phyloP scores from a whole-genome alignment of 768 basidiomycete species.

The Favolaschia claudopus region DNA sequence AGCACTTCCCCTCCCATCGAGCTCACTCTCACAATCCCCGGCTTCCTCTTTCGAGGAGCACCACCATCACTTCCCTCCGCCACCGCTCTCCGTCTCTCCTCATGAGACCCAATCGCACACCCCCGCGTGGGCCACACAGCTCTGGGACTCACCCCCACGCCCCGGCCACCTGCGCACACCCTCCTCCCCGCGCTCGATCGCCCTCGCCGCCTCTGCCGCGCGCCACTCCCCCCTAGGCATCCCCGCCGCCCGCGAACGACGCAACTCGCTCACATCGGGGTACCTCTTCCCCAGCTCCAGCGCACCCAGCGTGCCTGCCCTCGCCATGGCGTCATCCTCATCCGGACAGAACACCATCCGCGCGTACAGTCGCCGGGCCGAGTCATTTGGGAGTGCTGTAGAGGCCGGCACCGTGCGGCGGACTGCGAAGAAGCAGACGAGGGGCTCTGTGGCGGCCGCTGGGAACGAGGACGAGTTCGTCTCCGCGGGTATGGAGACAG shows the following conservation, averaged over 20 bases:
- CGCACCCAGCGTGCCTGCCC: slow-evolving; percentile 65
- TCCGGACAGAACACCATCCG: slow-evolving; percentile 59
- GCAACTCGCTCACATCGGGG: slow-evolving; percentile 55
- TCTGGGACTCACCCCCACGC: slow-evolving; percentile 66
- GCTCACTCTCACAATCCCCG: slow-evolving; percentile 66
- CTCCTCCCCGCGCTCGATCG: slow-evolving; percentile 50
- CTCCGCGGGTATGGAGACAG: too few relatives aligned
- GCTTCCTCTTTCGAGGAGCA: slow-evolving; percentile 56
- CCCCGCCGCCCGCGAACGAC: slow-evolving; percentile 50
- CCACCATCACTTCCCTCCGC: slow-evolving; percentile 43
- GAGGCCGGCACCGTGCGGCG: slow-evolving; percentile 81
- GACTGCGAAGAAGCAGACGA: slow-evolving; percentile 61
- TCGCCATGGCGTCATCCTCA: too few relatives aligned
- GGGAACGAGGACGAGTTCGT: too few relatives aligned
- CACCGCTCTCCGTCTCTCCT: slow-evolving; percentile 66
- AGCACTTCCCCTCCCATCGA: slow-evolving; percentile 63
- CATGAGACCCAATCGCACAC: slow-evolving; percentile 64
- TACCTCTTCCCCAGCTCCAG: slow-evolving; percentile 76
- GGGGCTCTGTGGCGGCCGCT: too few relatives aligned
- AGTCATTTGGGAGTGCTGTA: slow-evolving; percentile 65
- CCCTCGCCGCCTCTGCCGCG: too few relatives aligned
- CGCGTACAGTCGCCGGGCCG: slow-evolving; percentile 71
- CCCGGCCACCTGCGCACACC: slow-evolving; percentile 48
- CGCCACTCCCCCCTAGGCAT: slow-evolving; percentile 58
- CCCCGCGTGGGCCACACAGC: slow-evolving; percentile 72